Percentiles rank a stretch among this genome's conserved stretches.
phyloP scores from a whole-genome alignment of 306 rosid species.

The Acacia acuminata region DNA sequence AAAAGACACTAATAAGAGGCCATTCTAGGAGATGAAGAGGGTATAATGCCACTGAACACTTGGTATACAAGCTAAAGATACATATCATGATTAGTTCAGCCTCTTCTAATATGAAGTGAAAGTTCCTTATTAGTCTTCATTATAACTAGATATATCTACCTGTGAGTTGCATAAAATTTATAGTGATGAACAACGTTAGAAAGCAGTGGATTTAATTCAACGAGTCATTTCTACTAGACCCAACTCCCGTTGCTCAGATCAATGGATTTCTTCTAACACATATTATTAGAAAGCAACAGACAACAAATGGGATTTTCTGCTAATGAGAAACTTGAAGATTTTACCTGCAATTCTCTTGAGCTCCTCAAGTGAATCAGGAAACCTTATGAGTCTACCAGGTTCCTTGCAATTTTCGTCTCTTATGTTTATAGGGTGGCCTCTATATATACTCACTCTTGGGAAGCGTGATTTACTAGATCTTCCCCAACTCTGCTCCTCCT shows the following conservation, averaged over 20 bases:
- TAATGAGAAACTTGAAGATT: slow-evolving; percentile 2
- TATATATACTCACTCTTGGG: slow-evolving; percentile 75
- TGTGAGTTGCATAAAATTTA: not conserved
- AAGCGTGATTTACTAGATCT: slow-evolving; percentile 32
- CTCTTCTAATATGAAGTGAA: not conserved
- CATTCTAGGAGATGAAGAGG: not conserved
- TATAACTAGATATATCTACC: not conserved
- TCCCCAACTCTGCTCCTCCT: slow-evolving; percentile 36
- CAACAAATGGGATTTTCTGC: not conserved
- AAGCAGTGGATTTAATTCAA: too few species aligned
- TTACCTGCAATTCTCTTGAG: slow-evolving; percentile 84
- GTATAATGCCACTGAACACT: not conserved
- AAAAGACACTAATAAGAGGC: not conserved
- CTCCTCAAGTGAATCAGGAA: slow-evolving; percentile 75
- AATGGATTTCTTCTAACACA: not conserved
- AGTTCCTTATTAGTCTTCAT: not conserved
- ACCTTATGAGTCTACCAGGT: slow-evolving; percentile 73
- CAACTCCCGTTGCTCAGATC: not conserved
- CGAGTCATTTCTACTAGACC: not conserved
- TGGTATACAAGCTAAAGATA: not conserved
- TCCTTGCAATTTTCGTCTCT: slow-evolving; percentile 48
- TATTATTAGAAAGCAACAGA: not conserved
- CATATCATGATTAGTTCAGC: not conserved
- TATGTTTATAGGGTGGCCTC: slow-evolving; percentile 70
- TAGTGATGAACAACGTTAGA: not conserved